Base-by-base conservation (phyloP, 331 rosid genomes). In the Quercus lobata region DNA sequence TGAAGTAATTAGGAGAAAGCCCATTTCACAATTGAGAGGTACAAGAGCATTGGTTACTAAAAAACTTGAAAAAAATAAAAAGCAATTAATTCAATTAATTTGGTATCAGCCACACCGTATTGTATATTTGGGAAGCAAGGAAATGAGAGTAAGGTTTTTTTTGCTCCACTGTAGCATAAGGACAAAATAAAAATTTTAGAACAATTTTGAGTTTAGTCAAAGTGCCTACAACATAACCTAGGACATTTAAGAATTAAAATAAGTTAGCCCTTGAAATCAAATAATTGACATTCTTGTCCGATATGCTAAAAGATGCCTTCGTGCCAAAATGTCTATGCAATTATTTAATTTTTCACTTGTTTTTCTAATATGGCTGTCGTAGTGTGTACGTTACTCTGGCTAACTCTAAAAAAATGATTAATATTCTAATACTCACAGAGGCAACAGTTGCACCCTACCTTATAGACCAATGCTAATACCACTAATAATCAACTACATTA, bases 381-480 rank as follows among this genome's bases (percentile, higher is more conserved):
- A 52, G 27, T 25, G 21, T 6, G 35, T 27, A 49, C 25, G 75
- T 21, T 71, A 24, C 75, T 12, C 52, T 6, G 34, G 75, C 60
- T 41, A 71, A 53, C 58, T n/a, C 66, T 46, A 16, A 17, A 56
- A 35, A 79, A 72, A 57, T 41, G 12, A 58, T 27, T 27, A n/a
- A 54, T 54, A 35, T 57, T 24, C 46, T n/a, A 52, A 29, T 75
- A 52, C 52, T 86, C 85, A 81, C 84, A 75, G n/a, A 74, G 60
- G 55, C 52, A 77, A 75, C 65, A 75, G 81, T 80, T 75, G 44
- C 69, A 30, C 19, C 57, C 19, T 61, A 61, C 68, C 24, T 29
- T 52, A 19, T 21, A 25, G 49, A 69, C 69, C 34, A 37, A 57
- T 14, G 27, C 46, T 34, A 32, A 44, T 49, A 49, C 11, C 60